These are phyloP conservation scores for Arabis hirsuta DNA, from an alignment of 345 rosid genomes.

Conservation along the genomic window DNA sequence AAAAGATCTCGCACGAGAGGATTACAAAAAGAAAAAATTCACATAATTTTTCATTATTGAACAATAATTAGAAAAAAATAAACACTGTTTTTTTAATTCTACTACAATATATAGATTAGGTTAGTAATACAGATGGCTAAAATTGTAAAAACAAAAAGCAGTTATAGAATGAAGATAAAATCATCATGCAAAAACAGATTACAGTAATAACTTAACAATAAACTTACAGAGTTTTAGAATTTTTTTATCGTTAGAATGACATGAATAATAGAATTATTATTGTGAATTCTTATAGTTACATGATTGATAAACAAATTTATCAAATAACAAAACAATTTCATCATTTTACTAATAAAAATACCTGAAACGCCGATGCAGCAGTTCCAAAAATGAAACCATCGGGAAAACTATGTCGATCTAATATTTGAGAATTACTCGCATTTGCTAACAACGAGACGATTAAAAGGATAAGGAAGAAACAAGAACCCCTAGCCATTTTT, in stretches of 20 bases:
- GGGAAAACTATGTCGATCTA: conserved; percentile 57
- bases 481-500: conserved; percentile 20
- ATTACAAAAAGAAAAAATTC: not conserved
- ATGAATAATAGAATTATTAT: not conserved
- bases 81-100: not conserved
- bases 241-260: not conserved
- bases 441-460: conserved; percentile 19
- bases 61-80: not conserved
- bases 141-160: not conserved
- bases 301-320: not conserved
- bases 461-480: conserved; percentile 21
- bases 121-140: not conserved
- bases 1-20: too few relatives aligned
- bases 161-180: not conserved
- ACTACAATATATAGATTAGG: not conserved
- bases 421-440: not conserved
- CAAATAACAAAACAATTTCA: not conserved
- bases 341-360: conserved; percentile 15
- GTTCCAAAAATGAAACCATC: conserved; percentile 69
- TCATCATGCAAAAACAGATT: not conserved
- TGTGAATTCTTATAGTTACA: not conserved
- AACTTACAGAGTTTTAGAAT: not conserved
- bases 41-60: not conserved
- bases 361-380: conserved; percentile 82
- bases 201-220: not conserved